phyloP scores from a whole-genome alignment of 164 flowering plant species.

The Kalanchoe fedtschenkoi region DNA sequence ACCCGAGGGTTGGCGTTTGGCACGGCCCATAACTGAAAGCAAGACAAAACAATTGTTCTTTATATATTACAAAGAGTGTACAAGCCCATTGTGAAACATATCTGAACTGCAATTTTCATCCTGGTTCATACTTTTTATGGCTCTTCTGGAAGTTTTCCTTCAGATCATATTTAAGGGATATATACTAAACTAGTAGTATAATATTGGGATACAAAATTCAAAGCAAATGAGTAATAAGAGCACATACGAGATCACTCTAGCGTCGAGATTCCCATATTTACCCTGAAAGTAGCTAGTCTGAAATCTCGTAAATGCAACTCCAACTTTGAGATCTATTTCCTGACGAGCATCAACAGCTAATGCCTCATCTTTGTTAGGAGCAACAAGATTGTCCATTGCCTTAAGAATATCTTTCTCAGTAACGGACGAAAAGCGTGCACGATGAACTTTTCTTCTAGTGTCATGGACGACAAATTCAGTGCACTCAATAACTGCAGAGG shows the following conservation, averaged over 20 bases:
- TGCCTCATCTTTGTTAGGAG: constrained; percentile 80
- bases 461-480: constrained; percentile 53
- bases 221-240: constrained; percentile 11
- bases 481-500: constrained; percentile 68
- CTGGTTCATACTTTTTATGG: not conserved
- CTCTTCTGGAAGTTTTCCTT: not conserved
- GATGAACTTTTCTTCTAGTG: constrained; percentile 45
- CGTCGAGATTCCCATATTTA: constrained; percentile 91
- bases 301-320: constrained; percentile 94
- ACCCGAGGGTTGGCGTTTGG: constrained; percentile 97
- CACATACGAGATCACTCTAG: constrained; percentile 88
- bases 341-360: constrained; percentile 98
- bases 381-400: constrained; percentile 80
- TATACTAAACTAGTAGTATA: not conserved
- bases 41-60: not conserved
- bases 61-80: not conserved
- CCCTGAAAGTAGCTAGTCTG: constrained; percentile 93
- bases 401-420: constrained; percentile 72
- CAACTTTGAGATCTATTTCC: constrained; percentile 98
- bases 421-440: constrained; percentile 94
- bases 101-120: not conserved
- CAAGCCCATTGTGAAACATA: not conserved
- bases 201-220: not conserved
- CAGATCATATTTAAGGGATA: not conserved
- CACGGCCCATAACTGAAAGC: constrained; percentile 87